Evolutionary conservation across 805 yeast species (phyloP).

Genomic region (Ogataea pignaliae): DNA sequence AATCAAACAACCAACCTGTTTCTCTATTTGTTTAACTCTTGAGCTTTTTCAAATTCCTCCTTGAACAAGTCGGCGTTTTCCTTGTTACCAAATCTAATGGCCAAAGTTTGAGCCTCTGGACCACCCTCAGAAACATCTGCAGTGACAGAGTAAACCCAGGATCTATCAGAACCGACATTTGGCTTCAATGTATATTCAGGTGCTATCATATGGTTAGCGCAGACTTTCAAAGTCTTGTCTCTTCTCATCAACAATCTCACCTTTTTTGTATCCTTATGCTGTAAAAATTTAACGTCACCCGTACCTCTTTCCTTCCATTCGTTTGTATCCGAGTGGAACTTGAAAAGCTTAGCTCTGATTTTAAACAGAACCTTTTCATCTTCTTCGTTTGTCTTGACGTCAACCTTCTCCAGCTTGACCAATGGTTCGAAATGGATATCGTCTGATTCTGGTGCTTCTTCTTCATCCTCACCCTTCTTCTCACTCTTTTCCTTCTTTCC

Average conservation of each 20-base stretch:
- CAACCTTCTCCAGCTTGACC: constrained; percentile 92
- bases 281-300: constrained; percentile 93
- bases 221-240: constrained; percentile 95
- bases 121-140: constrained; percentile 95
- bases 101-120: constrained; percentile 94
- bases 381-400: constrained; percentile 93
- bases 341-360: constrained; percentile 92
- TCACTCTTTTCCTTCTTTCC: constrained; percentile 32
- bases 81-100: constrained; percentile 89
- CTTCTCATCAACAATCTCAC: constrained; percentile 97
- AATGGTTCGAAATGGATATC: constrained; percentile 96
- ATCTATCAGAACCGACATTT: constrained; percentile 94
- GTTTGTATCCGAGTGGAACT: constrained; percentile 70
- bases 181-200: constrained; percentile 82
- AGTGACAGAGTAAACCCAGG: constrained; percentile 95
- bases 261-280: constrained; percentile 79
- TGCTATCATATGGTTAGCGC: constrained; percentile 91
- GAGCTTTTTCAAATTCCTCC: constrained; percentile 85
- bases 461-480: constrained; percentile 41
- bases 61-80: constrained; percentile 95
- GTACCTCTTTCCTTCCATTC: constrained; percentile 99
- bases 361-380: constrained; percentile 79
- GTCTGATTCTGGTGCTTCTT: constrained; percentile 62
- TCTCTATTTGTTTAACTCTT: constrained; percentile 51
- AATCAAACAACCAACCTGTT: no score